Evolutionary conservation across 345 rosid species (phyloP).

Genomic region (Eucalyptus regnans): DNA sequence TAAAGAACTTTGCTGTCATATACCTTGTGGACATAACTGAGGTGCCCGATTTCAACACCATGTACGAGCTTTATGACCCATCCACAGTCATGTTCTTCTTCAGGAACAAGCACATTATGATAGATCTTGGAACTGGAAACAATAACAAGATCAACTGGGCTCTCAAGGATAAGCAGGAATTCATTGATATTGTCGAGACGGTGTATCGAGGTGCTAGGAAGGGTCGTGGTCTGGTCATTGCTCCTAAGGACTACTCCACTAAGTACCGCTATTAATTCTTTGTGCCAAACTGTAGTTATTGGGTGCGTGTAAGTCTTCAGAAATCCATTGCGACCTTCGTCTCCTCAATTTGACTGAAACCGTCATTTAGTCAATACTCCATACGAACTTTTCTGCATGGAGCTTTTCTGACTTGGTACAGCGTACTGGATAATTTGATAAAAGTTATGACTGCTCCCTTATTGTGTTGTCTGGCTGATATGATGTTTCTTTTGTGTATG

Average conservation of each 20-base stretch:
- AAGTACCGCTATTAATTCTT: conserved; percentile 68
- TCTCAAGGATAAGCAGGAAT: conserved; percentile 97
- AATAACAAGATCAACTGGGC: conserved; percentile 99
- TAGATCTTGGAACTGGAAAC: conserved; percentile 95
- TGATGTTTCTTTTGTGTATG: neutral
- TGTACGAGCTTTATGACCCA: conserved; percentile 93
- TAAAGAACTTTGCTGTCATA: conserved; percentile 92
- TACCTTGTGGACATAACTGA: conserved; percentile 87
- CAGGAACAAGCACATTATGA: conserved; percentile 97
- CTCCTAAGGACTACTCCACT: conserved; percentile 95
- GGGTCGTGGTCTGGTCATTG: conserved; percentile 95
- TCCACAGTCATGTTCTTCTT: conserved; percentile 95
- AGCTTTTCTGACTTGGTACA: neutral
- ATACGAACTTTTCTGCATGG: neutral
- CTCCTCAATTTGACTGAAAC: neutral
- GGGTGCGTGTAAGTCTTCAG: neutral
- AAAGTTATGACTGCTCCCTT: neutral
- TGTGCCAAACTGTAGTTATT: neutral
- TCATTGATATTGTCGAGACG: conserved; percentile 80
- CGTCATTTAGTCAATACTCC: neutral
- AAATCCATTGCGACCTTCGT: neutral
- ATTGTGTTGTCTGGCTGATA: neutral
- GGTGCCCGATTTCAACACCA: conserved; percentile 91
- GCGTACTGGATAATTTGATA: neutral
- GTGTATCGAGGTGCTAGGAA: conserved; percentile 88